Evolutionary conservation across 139 green algal species (phyloP).

Genomic region (Haematococcus sp.): DNA sequence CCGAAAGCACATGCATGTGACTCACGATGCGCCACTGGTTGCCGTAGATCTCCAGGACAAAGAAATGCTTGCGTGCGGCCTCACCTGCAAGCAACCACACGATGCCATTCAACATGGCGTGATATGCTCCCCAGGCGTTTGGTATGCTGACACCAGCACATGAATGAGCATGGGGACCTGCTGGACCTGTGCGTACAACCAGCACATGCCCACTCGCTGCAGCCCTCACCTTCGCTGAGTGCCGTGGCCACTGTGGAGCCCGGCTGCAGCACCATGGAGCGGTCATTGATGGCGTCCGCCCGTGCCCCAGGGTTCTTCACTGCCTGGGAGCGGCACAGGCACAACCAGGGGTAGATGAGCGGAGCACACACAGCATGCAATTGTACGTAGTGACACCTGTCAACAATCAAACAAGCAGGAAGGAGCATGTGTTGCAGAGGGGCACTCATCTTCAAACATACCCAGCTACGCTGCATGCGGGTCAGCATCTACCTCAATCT

Average conservation of each 20-base stretch:
- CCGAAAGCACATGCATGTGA: too few species aligned
- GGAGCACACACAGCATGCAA: background rate
- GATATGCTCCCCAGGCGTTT: too few species aligned
- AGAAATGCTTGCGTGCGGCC: slow-evolving; percentile 82
- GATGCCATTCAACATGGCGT: too few species aligned
- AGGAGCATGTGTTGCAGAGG: background rate
- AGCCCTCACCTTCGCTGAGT: slow-evolving; percentile 60
- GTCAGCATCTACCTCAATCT: slow-evolving; percentile 51
- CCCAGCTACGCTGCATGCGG: background rate
- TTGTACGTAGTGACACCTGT: too few species aligned
- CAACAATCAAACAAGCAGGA: too few species aligned
- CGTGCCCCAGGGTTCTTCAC: background rate
- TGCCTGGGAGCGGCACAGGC: background rate
- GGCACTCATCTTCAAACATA: background rate
- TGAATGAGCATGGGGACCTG: too few species aligned
- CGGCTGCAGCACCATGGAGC: slow-evolving; percentile 73
- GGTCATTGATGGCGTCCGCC: background rate
- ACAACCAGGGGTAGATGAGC: too few species aligned
- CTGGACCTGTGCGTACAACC: too few species aligned
- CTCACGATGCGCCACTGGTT: slow-evolving; percentile 46
- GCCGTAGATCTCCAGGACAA: slow-evolving; percentile 82
- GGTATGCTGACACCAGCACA: too few species aligned
- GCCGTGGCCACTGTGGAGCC: slow-evolving; percentile 84
- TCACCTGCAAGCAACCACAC: too few species aligned
- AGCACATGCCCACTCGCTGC: too few species aligned